Evolutionary conservation across 106 monocot genomes (phyloP).

Genomic region (Acorus gramineus): DNA sequence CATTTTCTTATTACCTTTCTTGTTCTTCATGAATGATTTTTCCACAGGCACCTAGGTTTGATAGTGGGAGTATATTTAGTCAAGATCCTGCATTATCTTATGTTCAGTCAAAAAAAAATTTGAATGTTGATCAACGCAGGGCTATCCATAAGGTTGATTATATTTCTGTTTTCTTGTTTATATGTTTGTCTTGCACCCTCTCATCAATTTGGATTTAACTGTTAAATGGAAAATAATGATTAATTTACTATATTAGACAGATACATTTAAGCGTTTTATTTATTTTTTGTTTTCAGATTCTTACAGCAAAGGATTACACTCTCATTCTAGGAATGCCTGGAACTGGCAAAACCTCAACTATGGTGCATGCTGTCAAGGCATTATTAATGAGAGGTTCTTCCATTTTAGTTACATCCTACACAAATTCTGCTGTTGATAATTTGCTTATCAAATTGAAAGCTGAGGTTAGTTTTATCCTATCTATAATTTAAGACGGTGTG

Average conservation of each 20-base stretch:
- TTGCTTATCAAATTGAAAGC: slow-evolving; percentile 88
- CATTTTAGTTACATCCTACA: slow-evolving; percentile 92
- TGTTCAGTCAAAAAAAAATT: slow-evolving; percentile 44
- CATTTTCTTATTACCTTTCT: slow-evolving; percentile 3
- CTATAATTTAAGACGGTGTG: neutral
- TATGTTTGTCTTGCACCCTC: neutral
- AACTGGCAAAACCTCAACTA: slow-evolving; percentile 98
- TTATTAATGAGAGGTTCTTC: slow-evolving; percentile 79
- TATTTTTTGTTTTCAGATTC: slow-evolving; percentile 44
- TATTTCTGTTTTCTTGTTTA: neutral
- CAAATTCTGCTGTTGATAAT: slow-evolving; percentile 96
- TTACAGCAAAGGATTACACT: slow-evolving; percentile 88
- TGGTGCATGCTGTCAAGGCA: slow-evolving; percentile 99
- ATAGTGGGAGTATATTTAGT: slow-evolving; percentile 73
- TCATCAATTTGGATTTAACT: neutral
- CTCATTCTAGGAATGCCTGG: slow-evolving; percentile 99
- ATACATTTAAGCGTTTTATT: neutral
- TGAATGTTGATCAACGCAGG: slow-evolving; percentile 83
- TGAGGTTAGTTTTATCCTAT: slow-evolving; percentile 35
- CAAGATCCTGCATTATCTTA: slow-evolving; percentile 92
- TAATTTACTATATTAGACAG: neutral
- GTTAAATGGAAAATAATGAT: neutral
- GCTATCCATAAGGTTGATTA: slow-evolving; percentile 69
- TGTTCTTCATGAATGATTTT: neutral
- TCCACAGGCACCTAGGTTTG: slow-evolving; percentile 73